phyloP scores from a whole-genome alignment of 176 grass and related monocot species.

The Poa annua region DNA sequence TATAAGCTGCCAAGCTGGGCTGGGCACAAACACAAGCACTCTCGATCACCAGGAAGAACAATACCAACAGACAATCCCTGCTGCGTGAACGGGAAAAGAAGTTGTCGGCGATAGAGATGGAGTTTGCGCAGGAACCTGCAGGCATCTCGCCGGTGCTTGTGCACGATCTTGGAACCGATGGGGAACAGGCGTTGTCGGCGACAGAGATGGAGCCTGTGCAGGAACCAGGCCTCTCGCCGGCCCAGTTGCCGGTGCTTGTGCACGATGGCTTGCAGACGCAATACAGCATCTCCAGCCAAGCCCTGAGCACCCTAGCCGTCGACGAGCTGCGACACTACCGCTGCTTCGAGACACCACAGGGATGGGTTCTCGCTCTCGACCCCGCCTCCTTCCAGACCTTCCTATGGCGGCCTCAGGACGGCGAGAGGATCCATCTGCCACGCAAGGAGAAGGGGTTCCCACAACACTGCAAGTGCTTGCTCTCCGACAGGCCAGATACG shows the following conservation, averaged over 20 bases:
- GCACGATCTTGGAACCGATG: too few relatives aligned
- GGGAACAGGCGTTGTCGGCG: too few relatives aligned
- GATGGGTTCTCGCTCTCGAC: neutral
- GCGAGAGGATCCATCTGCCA: slow-evolving; percentile 9
- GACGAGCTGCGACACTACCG: neutral
- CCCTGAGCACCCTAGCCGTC: neutral
- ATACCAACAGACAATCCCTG: too few relatives aligned
- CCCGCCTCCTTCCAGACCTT: neutral
- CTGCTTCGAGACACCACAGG: neutral
- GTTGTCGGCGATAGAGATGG: neutral
- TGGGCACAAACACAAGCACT: too few relatives aligned
- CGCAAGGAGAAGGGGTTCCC: neutral
- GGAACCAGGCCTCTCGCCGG: too few relatives aligned
- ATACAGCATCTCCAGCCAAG: neutral
- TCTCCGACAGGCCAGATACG: neutral
- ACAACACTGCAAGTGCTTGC: neutral
- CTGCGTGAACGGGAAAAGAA: too few relatives aligned
- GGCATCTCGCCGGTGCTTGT: neutral
- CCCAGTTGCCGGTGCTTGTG: slow-evolving; percentile 7
- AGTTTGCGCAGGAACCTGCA: neutral
- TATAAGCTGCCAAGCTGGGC: neutral
- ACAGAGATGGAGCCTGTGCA: too few relatives aligned
- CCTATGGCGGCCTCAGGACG: neutral
- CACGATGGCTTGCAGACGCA: neutral
- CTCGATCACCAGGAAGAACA: too few relatives aligned